These are phyloP conservation scores for Hyphodiscus hymeniophilus DNA, from an alignment of 495 filamentous ascomycete genomes.

Conservation along the genomic window DNA sequence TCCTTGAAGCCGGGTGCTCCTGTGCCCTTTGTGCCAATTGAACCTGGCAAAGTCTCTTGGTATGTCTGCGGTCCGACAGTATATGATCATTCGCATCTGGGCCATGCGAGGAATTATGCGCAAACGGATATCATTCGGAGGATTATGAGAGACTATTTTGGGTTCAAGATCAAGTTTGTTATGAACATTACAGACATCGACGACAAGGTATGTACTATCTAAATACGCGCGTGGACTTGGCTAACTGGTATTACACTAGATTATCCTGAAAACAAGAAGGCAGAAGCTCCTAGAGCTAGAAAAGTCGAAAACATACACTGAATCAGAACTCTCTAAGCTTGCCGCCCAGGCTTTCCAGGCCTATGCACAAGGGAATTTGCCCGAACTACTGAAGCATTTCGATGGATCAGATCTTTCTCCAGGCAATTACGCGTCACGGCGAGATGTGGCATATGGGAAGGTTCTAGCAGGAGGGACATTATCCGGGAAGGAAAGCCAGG, in stretches of 20 bases:
- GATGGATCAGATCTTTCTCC: slow-evolving; percentile 32
- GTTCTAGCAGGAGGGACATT: slow-evolving; percentile 58
- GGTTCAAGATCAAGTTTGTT: slow-evolving; percentile 79
- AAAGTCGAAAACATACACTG: slow-evolving; percentile 22
- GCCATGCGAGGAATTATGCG: slow-evolving; percentile 92
- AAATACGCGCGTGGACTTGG: neutral
- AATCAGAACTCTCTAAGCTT: slow-evolving; percentile 24
- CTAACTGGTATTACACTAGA: slow-evolving; percentile 7
- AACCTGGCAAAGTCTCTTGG: slow-evolving; percentile 72
- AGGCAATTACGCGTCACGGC: slow-evolving; percentile 44
- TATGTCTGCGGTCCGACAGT: slow-evolving; percentile 91
- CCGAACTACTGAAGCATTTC: slow-evolving; percentile 39
- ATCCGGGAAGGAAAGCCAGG: slow-evolving; percentile 49
- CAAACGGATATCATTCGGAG: slow-evolving; percentile 86
- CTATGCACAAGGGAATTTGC: slow-evolving; percentile 74
- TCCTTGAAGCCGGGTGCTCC: slow-evolving; percentile 63
- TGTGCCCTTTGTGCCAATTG: slow-evolving; percentile 67
- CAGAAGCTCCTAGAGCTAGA: slow-evolving; percentile 14
- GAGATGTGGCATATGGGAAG: slow-evolving; percentile 52
- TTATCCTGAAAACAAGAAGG: slow-evolving; percentile 19
- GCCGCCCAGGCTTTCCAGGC: slow-evolving; percentile 57
- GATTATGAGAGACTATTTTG: slow-evolving; percentile 80
- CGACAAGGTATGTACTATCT: slow-evolving; percentile 53
- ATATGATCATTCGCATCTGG: slow-evolving; percentile 85
- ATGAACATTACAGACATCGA: slow-evolving; percentile 96